These are phyloP conservation scores for Diaporthe sp. DNA, from an alignment of 2,329 filamentous ascomycete species.

Conservation along the genomic window DNA sequence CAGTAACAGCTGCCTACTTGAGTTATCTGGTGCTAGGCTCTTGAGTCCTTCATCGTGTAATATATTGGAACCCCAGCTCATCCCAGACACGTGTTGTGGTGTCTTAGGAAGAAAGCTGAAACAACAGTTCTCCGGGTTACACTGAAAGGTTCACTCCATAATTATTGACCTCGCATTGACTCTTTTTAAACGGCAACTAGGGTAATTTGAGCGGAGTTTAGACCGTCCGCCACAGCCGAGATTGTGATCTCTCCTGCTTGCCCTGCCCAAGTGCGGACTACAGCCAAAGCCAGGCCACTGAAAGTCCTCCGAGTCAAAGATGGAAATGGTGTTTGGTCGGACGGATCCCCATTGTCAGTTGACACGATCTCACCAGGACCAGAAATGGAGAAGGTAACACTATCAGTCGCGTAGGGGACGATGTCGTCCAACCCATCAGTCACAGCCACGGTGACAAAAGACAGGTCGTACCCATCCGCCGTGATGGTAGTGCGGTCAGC, in stretches of 20 bases:
- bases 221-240: slow-evolving; percentile 1
- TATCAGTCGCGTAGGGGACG: slow-evolving; percentile 54
- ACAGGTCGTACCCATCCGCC: slow-evolving; percentile 56
- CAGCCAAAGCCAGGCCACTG: slow-evolving; percentile 52
- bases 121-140: not conserved
- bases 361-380: slow-evolving; percentile 57
- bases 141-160: no score
- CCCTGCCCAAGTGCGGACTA: slow-evolving; percentile 46
- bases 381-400: slow-evolving; percentile 54
- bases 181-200: not conserved
- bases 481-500: slow-evolving; percentile 52
- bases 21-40: not conserved
- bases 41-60: no score
- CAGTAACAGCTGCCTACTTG: no score
- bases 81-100: no score
- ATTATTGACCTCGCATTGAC: accelerated
- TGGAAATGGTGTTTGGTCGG: slow-evolving; percentile 55
- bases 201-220: not conserved
- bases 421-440: slow-evolving; percentile 54
- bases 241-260: slow-evolving; percentile 32
- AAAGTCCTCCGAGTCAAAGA: slow-evolving; percentile 52
- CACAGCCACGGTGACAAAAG: slow-evolving; percentile 57
- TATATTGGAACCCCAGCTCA: no score
- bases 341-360: slow-evolving; percentile 63
- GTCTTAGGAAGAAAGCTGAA: not conserved